A percentile compares a stretch with the other conserved stretches of the same genome.
Evolutionary conservation across 2,329 filamentous ascomycete genomes (phyloP).

Genomic region (Trichophyton mentagrophytes): DNA sequence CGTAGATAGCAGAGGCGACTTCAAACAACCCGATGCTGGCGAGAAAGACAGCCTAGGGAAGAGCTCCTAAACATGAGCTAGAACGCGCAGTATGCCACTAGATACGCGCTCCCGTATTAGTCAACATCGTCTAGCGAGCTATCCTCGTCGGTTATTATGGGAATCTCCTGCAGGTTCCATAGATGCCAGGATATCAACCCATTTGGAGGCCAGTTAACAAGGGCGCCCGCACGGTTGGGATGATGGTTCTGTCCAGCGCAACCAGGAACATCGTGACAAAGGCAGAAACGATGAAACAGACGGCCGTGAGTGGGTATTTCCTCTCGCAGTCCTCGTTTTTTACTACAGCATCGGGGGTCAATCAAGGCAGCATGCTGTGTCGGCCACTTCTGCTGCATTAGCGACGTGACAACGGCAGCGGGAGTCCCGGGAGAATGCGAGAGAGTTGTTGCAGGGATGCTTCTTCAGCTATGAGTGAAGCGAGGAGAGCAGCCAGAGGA

Average conservation of each 20-base stretch:
- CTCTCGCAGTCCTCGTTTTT: neutral
- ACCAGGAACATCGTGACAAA: constrained; percentile 10
- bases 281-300: constrained; percentile 6
- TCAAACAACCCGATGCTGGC: constrained; percentile 19
- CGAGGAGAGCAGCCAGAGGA: no score
- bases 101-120: constrained; percentile 26
- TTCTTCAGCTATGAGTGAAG: no score
- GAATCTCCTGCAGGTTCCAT: constrained; percentile 16
- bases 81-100: constrained; percentile 19
- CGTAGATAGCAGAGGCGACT: constrained; percentile 16
- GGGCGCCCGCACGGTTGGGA: constrained; percentile 15
- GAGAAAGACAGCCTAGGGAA: constrained; percentile 26
- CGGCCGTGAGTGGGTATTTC: neutral
- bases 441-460: no score
- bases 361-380: no score
- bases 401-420: no score
- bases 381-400: no score
- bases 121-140: constrained; percentile 20
- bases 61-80: constrained; percentile 27
- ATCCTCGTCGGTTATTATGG: constrained; percentile 24
- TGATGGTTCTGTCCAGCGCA: constrained; percentile 16
- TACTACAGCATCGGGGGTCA: no score
- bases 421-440: no score
- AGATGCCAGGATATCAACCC: neutral
- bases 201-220: no score